Evolutionary conservation across 805 yeast genomes (phyloP).

Genomic region (Yueomyces sp.): DNA sequence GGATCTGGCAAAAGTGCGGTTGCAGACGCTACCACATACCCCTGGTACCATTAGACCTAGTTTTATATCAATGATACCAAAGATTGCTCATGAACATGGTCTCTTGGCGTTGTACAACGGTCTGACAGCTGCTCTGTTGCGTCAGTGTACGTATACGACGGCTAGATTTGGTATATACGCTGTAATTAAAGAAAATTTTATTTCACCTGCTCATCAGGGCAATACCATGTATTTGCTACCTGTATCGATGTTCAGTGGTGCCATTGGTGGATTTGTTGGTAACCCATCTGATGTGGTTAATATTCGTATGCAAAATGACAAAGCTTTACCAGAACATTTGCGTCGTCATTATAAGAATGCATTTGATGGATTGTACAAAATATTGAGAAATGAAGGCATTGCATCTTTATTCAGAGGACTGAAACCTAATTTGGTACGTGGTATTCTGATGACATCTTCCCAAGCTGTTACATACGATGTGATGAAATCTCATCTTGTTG

Average conservation of each 20-base stretch:
- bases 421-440: slow-evolving; percentile 66
- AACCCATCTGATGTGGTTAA: slow-evolving; percentile 83
- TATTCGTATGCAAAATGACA: slow-evolving; percentile 84
- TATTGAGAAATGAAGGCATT: slow-evolving; percentile 47
- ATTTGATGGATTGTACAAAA: slow-evolving; percentile 55
- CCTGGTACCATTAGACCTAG: slow-evolving; percentile 32
- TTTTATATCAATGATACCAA: slow-evolving; percentile 37
- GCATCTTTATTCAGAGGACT: slow-evolving; percentile 56
- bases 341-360: slow-evolving; percentile 70
- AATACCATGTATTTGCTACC: slow-evolving; percentile 52
- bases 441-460: slow-evolving; percentile 79
- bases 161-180: slow-evolving; percentile 83
- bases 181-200: slow-evolving; percentile 44
- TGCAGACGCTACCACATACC: slow-evolving; percentile 63
- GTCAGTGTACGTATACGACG: slow-evolving; percentile 84
- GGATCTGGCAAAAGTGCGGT: slow-evolving; percentile 75
- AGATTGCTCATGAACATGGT: slow-evolving; percentile 37
- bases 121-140: slow-evolving; percentile 61
- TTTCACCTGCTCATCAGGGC: slow-evolving; percentile 32
- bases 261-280: slow-evolving; percentile 73
- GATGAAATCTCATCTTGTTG: slow-evolving; percentile 42
- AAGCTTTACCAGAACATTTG: slow-evolving; percentile 46
- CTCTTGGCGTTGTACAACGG: slow-evolving; percentile 63
- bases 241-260: slow-evolving; percentile 77
- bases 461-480: slow-evolving; percentile 83